Conservation (phyloP, 23 red algal genomes). For the Gracilariopsis chorda region DNA sequence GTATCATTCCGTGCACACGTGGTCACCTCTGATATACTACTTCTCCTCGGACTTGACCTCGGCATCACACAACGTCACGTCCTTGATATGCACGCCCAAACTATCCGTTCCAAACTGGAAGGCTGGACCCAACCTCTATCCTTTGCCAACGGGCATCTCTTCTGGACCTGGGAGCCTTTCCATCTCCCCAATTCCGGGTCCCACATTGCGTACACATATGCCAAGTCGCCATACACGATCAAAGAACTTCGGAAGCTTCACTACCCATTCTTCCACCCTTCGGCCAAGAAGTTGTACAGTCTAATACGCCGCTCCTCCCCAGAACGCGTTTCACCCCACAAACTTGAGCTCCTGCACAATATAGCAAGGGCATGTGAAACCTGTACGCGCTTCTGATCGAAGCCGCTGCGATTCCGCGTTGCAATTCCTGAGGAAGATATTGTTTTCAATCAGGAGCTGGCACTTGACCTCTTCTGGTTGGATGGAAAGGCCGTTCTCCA, state of each 20-base stretch:
- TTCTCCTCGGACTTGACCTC: constrained; percentile 23
- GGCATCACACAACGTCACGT: background rate
- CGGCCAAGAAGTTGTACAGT: background rate
- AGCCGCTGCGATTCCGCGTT: constrained; percentile 16
- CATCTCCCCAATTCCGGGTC: background rate
- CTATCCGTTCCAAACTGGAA: background rate
- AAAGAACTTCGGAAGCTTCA: background rate
- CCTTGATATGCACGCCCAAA: background rate
- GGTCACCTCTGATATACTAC: background rate
- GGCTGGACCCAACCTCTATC: background rate
- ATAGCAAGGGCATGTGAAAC: background rate
- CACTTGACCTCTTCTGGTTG: constrained; percentile 23
- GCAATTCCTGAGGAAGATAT: background rate
- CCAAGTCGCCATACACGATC: background rate
- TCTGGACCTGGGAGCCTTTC: background rate
- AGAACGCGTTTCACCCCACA: background rate
- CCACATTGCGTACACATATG: background rate
- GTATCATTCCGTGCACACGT: background rate
- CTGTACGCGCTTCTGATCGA: background rate
- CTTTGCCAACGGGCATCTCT: background rate
- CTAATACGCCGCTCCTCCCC: background rate
- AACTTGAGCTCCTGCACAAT: background rate
- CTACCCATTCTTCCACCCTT: background rate
- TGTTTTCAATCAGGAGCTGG: background rate
- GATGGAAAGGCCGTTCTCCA: background rate